phyloP scores from a whole-genome alignment of 768 basidiomycete genomes.

The Gyrodon lividus region DNA sequence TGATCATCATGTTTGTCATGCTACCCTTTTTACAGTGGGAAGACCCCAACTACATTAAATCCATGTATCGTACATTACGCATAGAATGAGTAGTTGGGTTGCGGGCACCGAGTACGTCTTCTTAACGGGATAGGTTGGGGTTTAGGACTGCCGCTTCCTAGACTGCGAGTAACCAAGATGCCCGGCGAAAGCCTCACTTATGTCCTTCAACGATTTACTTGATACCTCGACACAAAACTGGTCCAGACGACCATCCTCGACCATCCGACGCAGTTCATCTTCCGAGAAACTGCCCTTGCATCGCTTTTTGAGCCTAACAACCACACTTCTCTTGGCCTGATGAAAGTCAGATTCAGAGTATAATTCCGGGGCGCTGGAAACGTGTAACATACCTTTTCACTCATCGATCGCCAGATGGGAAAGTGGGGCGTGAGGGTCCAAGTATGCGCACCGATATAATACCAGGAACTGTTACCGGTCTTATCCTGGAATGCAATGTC shows the following conservation, averaged over 20 bases:
- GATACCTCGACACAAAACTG: slow-evolving; percentile 45
- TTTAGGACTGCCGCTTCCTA: neutral
- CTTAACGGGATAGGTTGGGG: no score
- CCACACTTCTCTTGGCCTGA: slow-evolving; percentile 33
- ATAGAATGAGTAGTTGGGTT: no score
- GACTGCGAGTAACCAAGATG: slow-evolving; percentile 15
- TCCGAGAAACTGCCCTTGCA: slow-evolving; percentile 33
- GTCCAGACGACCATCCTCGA: slow-evolving; percentile 42
- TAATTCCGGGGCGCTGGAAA: neutral
- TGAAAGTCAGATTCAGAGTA: neutral
- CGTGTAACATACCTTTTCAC: slow-evolving; percentile 31
- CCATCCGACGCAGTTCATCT: slow-evolving; percentile 34
- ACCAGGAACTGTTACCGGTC: slow-evolving; percentile 35
- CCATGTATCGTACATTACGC: no score
- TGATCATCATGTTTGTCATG: neutral
- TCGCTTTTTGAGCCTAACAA: slow-evolving; percentile 36
- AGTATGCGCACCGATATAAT: slow-evolving; percentile 49
- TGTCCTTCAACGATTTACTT: slow-evolving; percentile 16
- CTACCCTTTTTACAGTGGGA: no score
- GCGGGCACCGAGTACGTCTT: neutral
- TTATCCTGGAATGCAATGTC: slow-evolving; percentile 30
- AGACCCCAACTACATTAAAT: no score
- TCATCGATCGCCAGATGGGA: slow-evolving; percentile 41
- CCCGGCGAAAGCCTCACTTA: slow-evolving; percentile 26
- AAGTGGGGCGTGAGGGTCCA: slow-evolving; percentile 37